Conservation (phyloP, 768 basidiomycete genomes). For the Leccinum imitatum region DNA sequence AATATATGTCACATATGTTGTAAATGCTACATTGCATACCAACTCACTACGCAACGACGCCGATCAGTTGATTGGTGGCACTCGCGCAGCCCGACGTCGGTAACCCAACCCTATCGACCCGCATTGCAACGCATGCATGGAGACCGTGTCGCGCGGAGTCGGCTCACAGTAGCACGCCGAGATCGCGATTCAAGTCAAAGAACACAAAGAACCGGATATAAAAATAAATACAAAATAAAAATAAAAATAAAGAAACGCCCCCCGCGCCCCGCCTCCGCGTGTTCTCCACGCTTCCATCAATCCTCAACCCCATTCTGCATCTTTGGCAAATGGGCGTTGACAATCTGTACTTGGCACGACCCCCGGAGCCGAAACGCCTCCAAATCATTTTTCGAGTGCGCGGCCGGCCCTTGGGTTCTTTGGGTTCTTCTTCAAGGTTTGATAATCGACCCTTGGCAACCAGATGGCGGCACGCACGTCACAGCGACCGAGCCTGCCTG, state of each 20-base stretch:
- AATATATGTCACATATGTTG: not conserved
- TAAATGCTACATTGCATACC: not conserved
- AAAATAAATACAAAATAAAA: not conserved
- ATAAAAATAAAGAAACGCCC: not conserved
- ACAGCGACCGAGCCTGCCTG: not conserved
- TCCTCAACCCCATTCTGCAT: not conserved
- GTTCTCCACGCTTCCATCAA: not conserved
- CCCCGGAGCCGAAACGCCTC: not conserved
- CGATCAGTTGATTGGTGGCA: not conserved
- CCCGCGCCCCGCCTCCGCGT: not conserved
- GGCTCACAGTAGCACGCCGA: not conserved
- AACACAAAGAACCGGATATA: not conserved
- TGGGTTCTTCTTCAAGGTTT: not conserved
- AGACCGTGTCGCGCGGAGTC: not conserved
- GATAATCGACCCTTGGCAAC: not conserved
- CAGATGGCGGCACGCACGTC: not conserved
- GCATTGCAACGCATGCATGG: not conserved
- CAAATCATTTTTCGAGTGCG: not conserved
- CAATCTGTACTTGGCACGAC: not conserved
- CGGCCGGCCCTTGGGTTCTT: not conserved
- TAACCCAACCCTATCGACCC: not conserved
- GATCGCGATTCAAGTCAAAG: not conserved
- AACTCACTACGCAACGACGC: not conserved
- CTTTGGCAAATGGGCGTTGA: not conserved
- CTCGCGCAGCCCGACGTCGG: not conserved